A percentile compares a stretch with the other conserved stretches of the same genome.
These are phyloP conservation scores for Malbranchea cinnamomea DNA, from an alignment of 2,329 filamentous ascomycete species.

Conservation along the genomic window DNA sequence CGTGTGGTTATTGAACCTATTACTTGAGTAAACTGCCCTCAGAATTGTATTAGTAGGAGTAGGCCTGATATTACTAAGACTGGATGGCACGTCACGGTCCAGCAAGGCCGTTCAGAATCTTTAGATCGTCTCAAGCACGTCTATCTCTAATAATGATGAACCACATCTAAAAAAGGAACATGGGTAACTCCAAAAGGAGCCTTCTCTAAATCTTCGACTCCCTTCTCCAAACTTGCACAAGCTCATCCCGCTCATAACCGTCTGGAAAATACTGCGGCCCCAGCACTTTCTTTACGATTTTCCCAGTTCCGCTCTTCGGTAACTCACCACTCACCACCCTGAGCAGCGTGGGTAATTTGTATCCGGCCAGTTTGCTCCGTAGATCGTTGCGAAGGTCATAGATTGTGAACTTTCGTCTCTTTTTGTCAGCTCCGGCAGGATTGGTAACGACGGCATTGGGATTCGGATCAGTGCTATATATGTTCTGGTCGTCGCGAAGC, in stretches of 20 bases:
- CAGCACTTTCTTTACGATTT: constrained; percentile 37
- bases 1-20: not conserved
- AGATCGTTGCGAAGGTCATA: constrained; percentile 7
- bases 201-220: constrained; percentile 2
- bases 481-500: constrained; percentile 8
- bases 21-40: too few species aligned
- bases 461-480: constrained; percentile 6
- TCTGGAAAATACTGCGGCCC: constrained; percentile 24
- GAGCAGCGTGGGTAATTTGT: constrained; percentile 11
- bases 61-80: too few species aligned
- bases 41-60: too few species aligned
- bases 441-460: not conserved
- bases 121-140: too few species aligned
- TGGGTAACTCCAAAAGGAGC: not conserved
- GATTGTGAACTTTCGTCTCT: constrained; percentile 7
- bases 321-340: constrained; percentile 28
- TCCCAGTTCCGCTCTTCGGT: constrained; percentile 34
- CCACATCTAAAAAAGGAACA: not conserved
- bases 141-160: not conserved
- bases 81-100: too few species aligned
- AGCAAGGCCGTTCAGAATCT: too few species aligned
- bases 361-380: constrained; percentile 7
- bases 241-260: constrained; percentile 12
- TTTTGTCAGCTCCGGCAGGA: not conserved
- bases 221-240: constrained; percentile 15